phyloP scores from a whole-genome alignment of 371 early-diverging fungal genomes.

The Thermomucor indicae-seudaticae region DNA sequence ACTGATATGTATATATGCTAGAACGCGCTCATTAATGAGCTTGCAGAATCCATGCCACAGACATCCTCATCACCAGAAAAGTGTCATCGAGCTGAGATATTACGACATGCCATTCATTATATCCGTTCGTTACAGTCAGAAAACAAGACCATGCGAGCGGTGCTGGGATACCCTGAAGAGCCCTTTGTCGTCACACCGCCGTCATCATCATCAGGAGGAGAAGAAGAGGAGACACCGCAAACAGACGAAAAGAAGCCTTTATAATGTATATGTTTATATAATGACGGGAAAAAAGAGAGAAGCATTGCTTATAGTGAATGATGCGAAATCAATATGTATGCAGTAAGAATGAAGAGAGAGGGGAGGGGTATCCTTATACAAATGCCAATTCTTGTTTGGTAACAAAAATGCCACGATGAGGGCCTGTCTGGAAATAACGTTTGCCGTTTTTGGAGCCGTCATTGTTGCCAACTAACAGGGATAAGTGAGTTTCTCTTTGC shows the following conservation, averaged over 20 bases:
- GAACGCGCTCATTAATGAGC: slow-evolving; percentile 19
- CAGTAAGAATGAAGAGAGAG: neutral
- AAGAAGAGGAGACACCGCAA: neutral
- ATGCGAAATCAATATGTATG: neutral
- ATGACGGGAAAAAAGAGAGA: too few species aligned
- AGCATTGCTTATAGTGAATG: neutral
- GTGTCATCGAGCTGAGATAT: slow-evolving; percentile 20
- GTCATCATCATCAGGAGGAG: neutral
- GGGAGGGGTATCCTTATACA: neutral
- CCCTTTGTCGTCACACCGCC: neutral
- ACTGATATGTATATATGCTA: neutral
- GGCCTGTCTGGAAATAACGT: slow-evolving; percentile 24
- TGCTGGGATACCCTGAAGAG: slow-evolving; percentile 3
- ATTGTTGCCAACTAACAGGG: slow-evolving; percentile 23
- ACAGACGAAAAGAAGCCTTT: neutral
- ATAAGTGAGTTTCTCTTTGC: too few species aligned
- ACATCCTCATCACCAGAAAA: slow-evolving; percentile 10
- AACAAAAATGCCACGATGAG: slow-evolving; percentile 24
- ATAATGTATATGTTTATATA: neutral
- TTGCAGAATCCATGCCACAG: slow-evolving; percentile 15
- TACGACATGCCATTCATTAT: slow-evolving; percentile 22
- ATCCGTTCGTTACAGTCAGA: slow-evolving; percentile 22
- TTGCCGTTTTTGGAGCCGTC: slow-evolving; percentile 21
- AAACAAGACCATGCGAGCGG: slow-evolving; percentile 11
- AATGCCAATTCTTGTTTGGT: slow-evolving; percentile 4